Percentiles rank a stretch among this genome's conserved stretches.
phyloP scores from a whole-genome alignment of 345 rosid genomes.

The Nephelium lappaceum region DNA sequence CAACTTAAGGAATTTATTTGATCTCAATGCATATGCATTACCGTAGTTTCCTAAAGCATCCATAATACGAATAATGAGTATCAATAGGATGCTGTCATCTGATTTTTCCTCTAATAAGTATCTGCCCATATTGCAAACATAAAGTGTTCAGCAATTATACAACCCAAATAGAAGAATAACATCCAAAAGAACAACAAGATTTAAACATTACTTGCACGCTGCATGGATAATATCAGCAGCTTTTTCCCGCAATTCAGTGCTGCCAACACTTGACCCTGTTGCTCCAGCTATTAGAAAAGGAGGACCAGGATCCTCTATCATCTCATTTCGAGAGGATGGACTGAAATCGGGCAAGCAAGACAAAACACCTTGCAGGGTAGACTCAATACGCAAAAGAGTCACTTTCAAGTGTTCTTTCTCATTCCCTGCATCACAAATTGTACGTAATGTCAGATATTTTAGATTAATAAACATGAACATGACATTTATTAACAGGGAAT shows the following conservation, averaged over 20 bases:
- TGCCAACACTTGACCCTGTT: conserved; percentile 87
- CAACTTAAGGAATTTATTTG: conserved; percentile 11
- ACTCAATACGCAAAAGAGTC: conserved; percentile 95
- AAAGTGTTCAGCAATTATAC: conserved; percentile 25
- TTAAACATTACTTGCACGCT: conserved; percentile 85
- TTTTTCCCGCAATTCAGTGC: conserved; percentile 78
- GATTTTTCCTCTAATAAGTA: conserved; percentile 88
- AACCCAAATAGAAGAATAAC: conserved; percentile 5
- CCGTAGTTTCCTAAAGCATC: conserved; percentile 96
- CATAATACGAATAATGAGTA: conserved; percentile 84
- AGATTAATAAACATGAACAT: conserved; percentile 15
- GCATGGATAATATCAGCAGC: conserved; percentile 76
- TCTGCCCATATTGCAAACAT: conserved; percentile 47
- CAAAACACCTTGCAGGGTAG: conserved; percentile 94
- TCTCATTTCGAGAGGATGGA: conserved; percentile 72
- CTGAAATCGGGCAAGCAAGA: conserved; percentile 99
- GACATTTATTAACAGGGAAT: background rate
- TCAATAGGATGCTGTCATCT: conserved; percentile 95
- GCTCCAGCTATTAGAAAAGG: conserved; percentile 95
- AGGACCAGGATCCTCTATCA: conserved; percentile 49
- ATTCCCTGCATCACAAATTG: conserved; percentile 64
- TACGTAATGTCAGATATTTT: conserved; percentile 24
- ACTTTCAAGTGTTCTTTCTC: conserved; percentile 98
- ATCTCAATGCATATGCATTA: conserved; percentile 41
- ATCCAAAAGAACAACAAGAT: conserved; percentile 12